A percentile compares a stretch with the other conserved stretches of the same genome.
These are phyloP conservation scores for Apiospora saccharicola DNA, from an alignment of 2,329 filamentous ascomycete species.

Conservation along the genomic window DNA sequence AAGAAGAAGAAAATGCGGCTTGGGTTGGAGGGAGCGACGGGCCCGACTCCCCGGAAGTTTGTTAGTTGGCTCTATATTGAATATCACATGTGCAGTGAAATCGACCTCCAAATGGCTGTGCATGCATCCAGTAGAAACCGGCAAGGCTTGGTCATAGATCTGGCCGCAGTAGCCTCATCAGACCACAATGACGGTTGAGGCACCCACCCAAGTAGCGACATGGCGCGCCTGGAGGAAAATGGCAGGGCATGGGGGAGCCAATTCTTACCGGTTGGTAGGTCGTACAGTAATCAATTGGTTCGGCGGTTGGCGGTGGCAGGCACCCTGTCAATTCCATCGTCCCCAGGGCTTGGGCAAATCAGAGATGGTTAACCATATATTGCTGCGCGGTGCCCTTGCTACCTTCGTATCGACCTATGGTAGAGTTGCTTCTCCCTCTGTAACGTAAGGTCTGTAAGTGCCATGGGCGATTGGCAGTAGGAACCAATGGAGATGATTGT, in stretches of 20 bases:
- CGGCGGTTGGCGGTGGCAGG: neutral
- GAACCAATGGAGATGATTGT: neutral
- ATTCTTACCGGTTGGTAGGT: constrained; percentile 16
- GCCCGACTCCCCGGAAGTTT: constrained; percentile 8
- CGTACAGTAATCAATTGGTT: constrained; percentile 2
- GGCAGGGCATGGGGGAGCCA: neutral
- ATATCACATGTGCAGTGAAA: constrained; percentile 7
- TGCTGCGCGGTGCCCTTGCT: neutral
- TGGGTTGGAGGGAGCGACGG: neutral
- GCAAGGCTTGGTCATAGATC: constrained; percentile 11
- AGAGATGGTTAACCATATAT: neutral
- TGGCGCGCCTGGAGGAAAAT: constrained; percentile 17
- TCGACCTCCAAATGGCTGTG: neutral
- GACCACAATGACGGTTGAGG: constrained; percentile 28
- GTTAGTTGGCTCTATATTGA: neutral
- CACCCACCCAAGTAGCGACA: constrained; percentile 21
- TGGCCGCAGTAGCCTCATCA: constrained; percentile 26
- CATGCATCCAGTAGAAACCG: neutral
- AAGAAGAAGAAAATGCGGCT: constrained; percentile 8
- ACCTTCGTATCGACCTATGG: neutral
- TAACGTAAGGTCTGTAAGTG: neutral
- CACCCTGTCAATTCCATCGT: neutral
- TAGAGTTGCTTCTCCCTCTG: neutral
- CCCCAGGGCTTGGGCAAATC: neutral
- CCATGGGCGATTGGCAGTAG: neutral